Conservation (phyloP, 768 basidiomycete genomes). For the Pleurotus salmoneostramineus region DNA sequence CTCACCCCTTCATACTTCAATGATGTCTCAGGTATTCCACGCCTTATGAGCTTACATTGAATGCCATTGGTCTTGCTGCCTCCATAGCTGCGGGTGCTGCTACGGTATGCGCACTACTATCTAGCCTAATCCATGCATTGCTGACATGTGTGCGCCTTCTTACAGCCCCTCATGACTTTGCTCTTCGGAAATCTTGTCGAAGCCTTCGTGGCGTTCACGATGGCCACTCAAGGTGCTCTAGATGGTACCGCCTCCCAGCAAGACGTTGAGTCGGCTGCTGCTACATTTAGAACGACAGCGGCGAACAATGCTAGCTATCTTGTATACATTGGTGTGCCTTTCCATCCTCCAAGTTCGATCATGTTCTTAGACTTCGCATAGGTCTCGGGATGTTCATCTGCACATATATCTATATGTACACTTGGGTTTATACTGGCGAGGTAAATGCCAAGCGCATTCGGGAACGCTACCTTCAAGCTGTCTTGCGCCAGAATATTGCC, state of each 20-base stretch:
- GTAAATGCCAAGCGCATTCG: conserved; percentile 79
- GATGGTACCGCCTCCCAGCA: conserved; percentile 23
- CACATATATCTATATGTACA: conserved; percentile 69
- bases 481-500: conserved; percentile 83
- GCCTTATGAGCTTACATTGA: conserved; percentile 56
- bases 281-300: conserved; percentile 48
- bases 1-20: not conserved
- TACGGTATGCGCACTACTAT: conserved; percentile 44
- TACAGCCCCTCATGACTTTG: conserved; percentile 72
- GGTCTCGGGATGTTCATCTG: conserved; percentile 73
- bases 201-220: conserved; percentile 61
- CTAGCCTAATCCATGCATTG: not conserved
- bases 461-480: conserved; percentile 74
- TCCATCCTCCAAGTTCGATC: not conserved
- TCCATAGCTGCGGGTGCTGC: conserved; percentile 80
- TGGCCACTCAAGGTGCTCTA: conserved; percentile 15
- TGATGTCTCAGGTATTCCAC: conserved; percentile 63
- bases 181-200: conserved; percentile 83
- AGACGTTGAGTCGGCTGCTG: conserved; percentile 12
- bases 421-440: conserved; percentile 77
- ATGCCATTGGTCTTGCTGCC: conserved; percentile 67
- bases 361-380: conserved; percentile 18
- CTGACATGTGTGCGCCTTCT: not conserved
- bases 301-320: conserved; percentile 60
- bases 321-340: conserved; percentile 55